Percentiles rank a stretch among this genome's conserved stretches.
phyloP scores from a whole-genome alignment of 225 moss, liverwort and hornwort genomes.

The Rhytidiadelphus loreus region DNA sequence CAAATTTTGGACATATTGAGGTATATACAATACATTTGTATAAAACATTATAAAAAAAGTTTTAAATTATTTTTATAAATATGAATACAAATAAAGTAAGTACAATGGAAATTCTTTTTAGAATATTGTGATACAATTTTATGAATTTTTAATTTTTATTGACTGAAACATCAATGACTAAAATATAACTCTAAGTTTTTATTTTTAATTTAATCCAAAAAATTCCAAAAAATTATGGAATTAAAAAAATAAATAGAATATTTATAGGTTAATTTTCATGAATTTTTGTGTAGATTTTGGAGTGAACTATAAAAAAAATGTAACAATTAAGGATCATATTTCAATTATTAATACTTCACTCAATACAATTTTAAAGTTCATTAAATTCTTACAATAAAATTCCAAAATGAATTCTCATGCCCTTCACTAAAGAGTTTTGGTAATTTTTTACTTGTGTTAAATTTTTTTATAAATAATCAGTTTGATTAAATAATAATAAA shows the following conservation, averaged over 20 bases:
- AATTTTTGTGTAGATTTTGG: not conserved
- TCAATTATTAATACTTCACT: not conserved
- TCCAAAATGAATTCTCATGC: too few relatives aligned
- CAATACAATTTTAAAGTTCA: not conserved
- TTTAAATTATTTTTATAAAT: too few relatives aligned
- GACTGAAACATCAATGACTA: not conserved
- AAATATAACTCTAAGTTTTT: not conserved
- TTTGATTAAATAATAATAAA: not conserved
- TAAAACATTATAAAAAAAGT: not conserved
- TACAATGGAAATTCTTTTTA: rapidly evolving
- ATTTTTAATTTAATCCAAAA: not conserved
- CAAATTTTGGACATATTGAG: not conserved
- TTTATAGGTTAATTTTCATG: rapidly evolving
- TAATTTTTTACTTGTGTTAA: too few relatives aligned
- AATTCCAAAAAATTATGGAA: rapidly evolving
- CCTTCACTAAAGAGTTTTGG: too few relatives aligned
- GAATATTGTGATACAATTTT: not conserved
- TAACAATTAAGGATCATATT: not conserved
- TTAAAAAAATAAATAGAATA: not conserved
- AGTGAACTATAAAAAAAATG: not conserved
- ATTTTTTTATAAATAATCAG: not conserved
- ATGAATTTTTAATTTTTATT: not conserved
- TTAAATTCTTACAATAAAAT: not conserved
- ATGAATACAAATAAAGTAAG: not conserved
- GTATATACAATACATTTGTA: not conserved